These are phyloP conservation scores for Quercus alba DNA, from an alignment of 306 rosid genomes.

Conservation along the genomic window DNA sequence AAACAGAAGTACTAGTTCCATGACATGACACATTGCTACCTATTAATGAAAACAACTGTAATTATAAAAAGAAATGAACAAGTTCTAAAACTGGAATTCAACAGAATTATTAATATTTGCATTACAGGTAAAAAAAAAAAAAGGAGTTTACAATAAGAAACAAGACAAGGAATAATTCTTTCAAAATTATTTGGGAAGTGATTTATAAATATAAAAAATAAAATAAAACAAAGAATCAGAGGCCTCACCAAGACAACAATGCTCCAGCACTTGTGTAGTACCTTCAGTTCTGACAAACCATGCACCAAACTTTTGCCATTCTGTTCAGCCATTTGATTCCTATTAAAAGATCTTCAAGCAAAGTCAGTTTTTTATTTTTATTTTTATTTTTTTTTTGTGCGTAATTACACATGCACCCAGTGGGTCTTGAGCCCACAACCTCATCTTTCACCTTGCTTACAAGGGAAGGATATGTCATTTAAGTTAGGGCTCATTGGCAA, in stretches of 20 bases:
- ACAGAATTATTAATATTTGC: background rate
- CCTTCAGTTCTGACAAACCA: constrained; percentile 53
- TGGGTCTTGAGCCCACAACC: too few relatives aligned
- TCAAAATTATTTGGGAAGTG: background rate
- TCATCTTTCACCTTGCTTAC: too few relatives aligned
- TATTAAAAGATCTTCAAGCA: constrained; percentile 26
- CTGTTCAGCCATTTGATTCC: constrained; percentile 57
- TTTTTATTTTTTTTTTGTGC: too few relatives aligned
- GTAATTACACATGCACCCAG: background rate
- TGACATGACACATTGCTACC: constrained; percentile 13
- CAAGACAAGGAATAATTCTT: background rate
- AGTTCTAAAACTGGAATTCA: background rate
- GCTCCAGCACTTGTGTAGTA: constrained; percentile 65
- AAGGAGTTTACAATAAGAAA: background rate
- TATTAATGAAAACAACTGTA: background rate
- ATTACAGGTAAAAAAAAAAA: background rate
- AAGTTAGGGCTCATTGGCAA: background rate
- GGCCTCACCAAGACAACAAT: constrained; percentile 59
- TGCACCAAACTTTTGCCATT: constrained; percentile 41
- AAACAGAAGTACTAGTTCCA: constrained; percentile 19
- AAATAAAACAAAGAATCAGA: constrained; percentile 5
- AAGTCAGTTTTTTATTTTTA: background rate
- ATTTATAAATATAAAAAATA: background rate
- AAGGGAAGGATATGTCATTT: too few relatives aligned
- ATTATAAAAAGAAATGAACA: background rate